Evolutionary conservation across 1,284 basidiomycete genomes (phyloP), one percentile per base, ranked within the genome.

Genomic region (Boletus sp.): DNA sequence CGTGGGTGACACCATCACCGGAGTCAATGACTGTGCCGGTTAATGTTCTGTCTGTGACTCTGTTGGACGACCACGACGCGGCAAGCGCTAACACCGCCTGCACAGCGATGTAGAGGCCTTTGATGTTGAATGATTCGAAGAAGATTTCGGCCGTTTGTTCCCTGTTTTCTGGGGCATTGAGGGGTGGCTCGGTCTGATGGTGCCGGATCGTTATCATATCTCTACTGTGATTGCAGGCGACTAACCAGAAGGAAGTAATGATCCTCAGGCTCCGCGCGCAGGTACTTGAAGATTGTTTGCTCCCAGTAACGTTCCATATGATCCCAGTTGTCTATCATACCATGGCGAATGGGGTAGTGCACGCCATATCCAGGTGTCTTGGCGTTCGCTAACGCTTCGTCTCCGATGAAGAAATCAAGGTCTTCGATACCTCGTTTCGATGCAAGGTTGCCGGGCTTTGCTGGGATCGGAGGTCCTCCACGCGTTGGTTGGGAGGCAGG

Each of bases 231-330:
- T 37, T 4, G 16, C 2, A 39, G 15, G 48, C 24, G 50, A 82
- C 92, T 73, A 67, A 98, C 96, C 68, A 99, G 80, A 62, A 99
- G 84, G 74, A 98, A 98, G 76, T 98, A 94, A 76, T 99, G 97
- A 76, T 99, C 97, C 77, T 99, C 97, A 15, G 97, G 97, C 77
- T 99, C 97, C 15, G 96, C 96, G 59, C 96, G 85, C 61, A 99
- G 83, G 78, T 99, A 99, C 79, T 99, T 99, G 88, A 99, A 99
- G 84, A 99, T 99, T 66, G 91, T 94, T 80, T 99, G 96, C 76
- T 98, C 96, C 97, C 96, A 99, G 77, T 96, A 99, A 12, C 97
- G 83, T 76, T 99, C 97, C 97, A 99, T 99, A 69, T 97, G 88
- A 77, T 99, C 97, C 97, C 97, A 99, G 73, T 99, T 98, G 65